Percentiles rank a stretch among this genome's conserved stretches.
Evolutionary conservation across 148 eudicot genomes (phyloP).

Genomic region (Pharnaceum exiguum): DNA sequence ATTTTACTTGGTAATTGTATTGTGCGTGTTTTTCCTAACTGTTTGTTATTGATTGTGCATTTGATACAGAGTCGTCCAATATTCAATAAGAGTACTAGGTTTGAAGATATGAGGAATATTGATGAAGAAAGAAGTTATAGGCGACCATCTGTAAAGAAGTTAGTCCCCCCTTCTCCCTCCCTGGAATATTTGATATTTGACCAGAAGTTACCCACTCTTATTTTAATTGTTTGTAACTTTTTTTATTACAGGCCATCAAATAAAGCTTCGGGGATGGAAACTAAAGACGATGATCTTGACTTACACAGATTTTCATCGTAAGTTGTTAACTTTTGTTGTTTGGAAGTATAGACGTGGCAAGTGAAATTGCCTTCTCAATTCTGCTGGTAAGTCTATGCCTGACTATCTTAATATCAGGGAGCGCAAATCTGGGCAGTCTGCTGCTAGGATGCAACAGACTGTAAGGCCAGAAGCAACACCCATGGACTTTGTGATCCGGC

Average conservation of each 20-base stretch:
- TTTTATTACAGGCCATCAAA: conserved; percentile 48
- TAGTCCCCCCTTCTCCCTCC: neutral
- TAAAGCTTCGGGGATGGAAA: conserved; percentile 60
- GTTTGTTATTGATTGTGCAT: neutral
- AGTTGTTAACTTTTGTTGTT: conserved; percentile 13
- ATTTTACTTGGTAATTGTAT: too few species aligned
- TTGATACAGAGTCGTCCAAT: conserved; percentile 88
- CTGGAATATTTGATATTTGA: neutral
- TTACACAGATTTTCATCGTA: conserved; percentile 65
- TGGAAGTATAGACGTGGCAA: neutral
- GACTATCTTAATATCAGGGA: conserved; percentile 36
- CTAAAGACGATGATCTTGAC: conserved; percentile 81
- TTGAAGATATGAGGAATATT: conserved; percentile 85
- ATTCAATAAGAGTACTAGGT: conserved; percentile 94
- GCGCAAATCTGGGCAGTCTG: conserved; percentile 64
- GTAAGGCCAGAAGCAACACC: conserved; percentile 96
- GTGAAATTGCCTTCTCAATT: neutral
- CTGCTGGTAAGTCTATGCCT: neutral
- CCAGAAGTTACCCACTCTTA: neutral
- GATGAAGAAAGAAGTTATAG: conserved; percentile 76
- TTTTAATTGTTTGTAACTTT: neutral
- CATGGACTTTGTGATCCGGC: conserved; percentile 85
- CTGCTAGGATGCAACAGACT: conserved; percentile 63
- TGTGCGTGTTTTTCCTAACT: neutral
- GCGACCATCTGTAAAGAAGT: conserved; percentile 70